Conservation (phyloP, 768 basidiomycete species). For the Coprinellus micaceus region DNA sequence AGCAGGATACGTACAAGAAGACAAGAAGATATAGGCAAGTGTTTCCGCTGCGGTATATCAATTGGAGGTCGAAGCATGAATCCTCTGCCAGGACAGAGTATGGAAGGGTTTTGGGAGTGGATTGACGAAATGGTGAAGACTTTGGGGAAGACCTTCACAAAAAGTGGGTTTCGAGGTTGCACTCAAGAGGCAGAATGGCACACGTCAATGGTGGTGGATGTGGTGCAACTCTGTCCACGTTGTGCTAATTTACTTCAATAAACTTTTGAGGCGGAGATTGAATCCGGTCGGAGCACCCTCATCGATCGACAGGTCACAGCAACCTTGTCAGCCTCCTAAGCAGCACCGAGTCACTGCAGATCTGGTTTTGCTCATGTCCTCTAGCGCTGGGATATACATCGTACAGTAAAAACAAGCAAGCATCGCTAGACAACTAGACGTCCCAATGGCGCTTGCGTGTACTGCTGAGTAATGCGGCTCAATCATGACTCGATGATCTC, state of each 20-base stretch:
- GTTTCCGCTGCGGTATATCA: conserved; percentile 65
- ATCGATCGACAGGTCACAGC: neutral
- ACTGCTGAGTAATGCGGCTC: too few species aligned
- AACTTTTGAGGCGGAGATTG: neutral
- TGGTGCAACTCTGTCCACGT: neutral
- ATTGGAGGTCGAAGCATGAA: conserved; percentile 94
- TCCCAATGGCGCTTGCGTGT: too few species aligned
- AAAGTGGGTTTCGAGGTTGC: conserved; percentile 13
- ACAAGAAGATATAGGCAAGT: conserved; percentile 47
- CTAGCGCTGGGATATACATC: too few species aligned
- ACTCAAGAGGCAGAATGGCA: neutral
- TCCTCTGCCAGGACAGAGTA: conserved; percentile 73
- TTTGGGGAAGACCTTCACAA: conserved; percentile 21
- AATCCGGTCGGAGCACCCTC: neutral
- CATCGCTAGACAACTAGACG: too few species aligned
- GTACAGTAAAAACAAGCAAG: too few species aligned
- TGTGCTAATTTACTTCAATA: neutral
- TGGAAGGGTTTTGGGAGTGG: conserved; percentile 37
- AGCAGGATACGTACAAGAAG: conserved; percentile 43
- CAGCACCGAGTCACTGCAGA: too few species aligned
- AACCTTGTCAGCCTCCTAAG: neutral
- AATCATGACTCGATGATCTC: neutral
- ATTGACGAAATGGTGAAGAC: conserved; percentile 64
- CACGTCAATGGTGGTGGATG: neutral
- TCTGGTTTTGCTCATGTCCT: too few species aligned